Evolutionary conservation across 1,284 basidiomycete genomes (phyloP), one percentile per base, ranked within the genome.

Genomic region (Coniferiporia weirii): DNA sequence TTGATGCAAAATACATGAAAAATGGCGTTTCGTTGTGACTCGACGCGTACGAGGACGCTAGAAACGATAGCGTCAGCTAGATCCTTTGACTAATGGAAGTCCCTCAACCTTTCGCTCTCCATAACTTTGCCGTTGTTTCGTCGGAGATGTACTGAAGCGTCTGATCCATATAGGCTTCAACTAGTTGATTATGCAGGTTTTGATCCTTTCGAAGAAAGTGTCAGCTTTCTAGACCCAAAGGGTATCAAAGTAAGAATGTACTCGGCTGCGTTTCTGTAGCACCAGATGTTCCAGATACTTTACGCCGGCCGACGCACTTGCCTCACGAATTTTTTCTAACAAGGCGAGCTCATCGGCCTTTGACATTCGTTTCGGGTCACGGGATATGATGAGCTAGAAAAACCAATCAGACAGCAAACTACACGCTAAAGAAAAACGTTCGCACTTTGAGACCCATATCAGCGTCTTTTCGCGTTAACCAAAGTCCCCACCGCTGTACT

Each of bases 271-370:
- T 66, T 84, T 83, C 59, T 82, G 80, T 27, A 95, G 72, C 1
- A 95, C 85, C 0, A 94, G 75, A 68, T 91, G 82, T 66, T 96
- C 93, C 5, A 97, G 76, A 67, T 86, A 95, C 57, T 81, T 79
- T 45, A 81, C 75, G 3, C 84, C 91, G 1, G 84, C 84, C 13
- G 72, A 72, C 1, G 78, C 75, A 65, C 83, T 83, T 3, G 83
- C 76, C 38, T 72, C 79, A 61, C 72, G 79, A 52, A 84, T 83
- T 67, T 81, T 83, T 65, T 78, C 80, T 61, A 82, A 71, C 48
- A 87, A 70, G 0, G 68, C 66, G 2, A 81, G 64, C 59, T 91
- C 89, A 52, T 89, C 79, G 12, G 74, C 70, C 64, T 74, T 76
- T 53, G 78, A 73, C 60, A 73, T 72, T 45, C 81, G 78, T 68